Percentiles rank a stretch among this genome's conserved stretches.
These are phyloP conservation scores for Jasminum sambac DNA, from an alignment of 257 asterid species.

Conservation along the genomic window DNA sequence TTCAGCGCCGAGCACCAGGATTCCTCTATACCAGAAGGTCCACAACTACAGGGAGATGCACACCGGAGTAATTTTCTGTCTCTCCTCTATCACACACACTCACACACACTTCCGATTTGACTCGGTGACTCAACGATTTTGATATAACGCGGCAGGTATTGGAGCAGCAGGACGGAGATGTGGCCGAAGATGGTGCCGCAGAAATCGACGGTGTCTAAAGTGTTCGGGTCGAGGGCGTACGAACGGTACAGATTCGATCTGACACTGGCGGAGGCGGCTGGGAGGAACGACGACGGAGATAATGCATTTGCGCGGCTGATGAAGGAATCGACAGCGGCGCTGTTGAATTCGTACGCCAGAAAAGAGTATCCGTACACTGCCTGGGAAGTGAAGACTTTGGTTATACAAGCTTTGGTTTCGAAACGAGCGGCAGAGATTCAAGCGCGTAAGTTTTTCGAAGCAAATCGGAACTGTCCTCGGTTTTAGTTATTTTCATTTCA, in stretches of 20 bases:
- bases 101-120: not conserved
- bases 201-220: constrained; percentile 65
- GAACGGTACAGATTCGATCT: constrained; percentile 67
- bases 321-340: constrained; percentile 85
- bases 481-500: too few species aligned
- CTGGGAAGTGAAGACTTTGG: constrained; percentile 86
- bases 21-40: constrained; percentile 60
- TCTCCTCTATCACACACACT: not conserved
- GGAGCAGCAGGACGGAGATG: constrained; percentile 76
- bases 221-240: constrained; percentile 72
- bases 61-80: constrained; percentile 54
- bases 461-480: constrained; percentile 51
- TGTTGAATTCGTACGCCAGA: constrained; percentile 75
- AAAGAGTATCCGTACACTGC: constrained; percentile 68
- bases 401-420: constrained; percentile 73
- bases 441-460: constrained; percentile 53
- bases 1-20: constrained; percentile 45
- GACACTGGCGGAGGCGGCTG: constrained; percentile 68
- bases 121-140: not conserved
- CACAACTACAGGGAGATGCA: constrained; percentile 63
- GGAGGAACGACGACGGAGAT: constrained; percentile 44
- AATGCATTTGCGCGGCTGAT: constrained; percentile 48
- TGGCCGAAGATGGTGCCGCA: constrained; percentile 92
- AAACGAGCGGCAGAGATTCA: constrained; percentile 60
- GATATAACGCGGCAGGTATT: constrained; percentile 42